Evolutionary conservation across 1,139 yeast genomes (phyloP).

Genomic region (Sugiyamaella castrensis): DNA sequence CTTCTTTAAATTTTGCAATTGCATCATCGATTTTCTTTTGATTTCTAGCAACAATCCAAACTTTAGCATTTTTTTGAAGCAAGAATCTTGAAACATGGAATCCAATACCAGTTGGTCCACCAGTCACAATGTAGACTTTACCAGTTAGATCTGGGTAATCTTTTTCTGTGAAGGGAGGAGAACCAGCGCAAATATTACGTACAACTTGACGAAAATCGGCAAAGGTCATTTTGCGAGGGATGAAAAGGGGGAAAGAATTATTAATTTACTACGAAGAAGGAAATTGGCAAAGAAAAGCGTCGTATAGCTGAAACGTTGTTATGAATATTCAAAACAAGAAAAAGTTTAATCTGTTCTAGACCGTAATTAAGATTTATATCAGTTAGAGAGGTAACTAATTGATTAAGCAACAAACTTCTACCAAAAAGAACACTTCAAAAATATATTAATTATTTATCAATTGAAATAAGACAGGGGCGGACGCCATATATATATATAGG

Average conservation of each 20-base stretch:
- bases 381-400: too few species aligned
- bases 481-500: too few species aligned
- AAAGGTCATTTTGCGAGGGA: constrained; percentile 10
- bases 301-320: too few species aligned
- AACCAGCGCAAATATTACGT: constrained; percentile 13
- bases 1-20: constrained; percentile 34
- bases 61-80: constrained; percentile 45
- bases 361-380: too few species aligned
- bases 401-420: too few species aligned
- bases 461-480: too few species aligned
- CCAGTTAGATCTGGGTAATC: constrained; percentile 47
- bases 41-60: constrained; percentile 44
- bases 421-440: too few species aligned
- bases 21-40: constrained; percentile 39
- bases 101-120: constrained; percentile 50
- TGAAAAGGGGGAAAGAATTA: background rate
- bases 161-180: constrained; percentile 37
- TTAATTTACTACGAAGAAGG: too few species aligned
- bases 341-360: too few species aligned
- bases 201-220: constrained; percentile 13
- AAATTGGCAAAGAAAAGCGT: too few species aligned
- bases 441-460: too few species aligned
- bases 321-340: too few species aligned
- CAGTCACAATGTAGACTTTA: constrained; percentile 46
- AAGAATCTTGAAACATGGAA: constrained; percentile 42